These are phyloP conservation scores for Monosporascus cannonballus DNA, from an alignment of 2,329 filamentous ascomycete species.

Conservation along the genomic window DNA sequence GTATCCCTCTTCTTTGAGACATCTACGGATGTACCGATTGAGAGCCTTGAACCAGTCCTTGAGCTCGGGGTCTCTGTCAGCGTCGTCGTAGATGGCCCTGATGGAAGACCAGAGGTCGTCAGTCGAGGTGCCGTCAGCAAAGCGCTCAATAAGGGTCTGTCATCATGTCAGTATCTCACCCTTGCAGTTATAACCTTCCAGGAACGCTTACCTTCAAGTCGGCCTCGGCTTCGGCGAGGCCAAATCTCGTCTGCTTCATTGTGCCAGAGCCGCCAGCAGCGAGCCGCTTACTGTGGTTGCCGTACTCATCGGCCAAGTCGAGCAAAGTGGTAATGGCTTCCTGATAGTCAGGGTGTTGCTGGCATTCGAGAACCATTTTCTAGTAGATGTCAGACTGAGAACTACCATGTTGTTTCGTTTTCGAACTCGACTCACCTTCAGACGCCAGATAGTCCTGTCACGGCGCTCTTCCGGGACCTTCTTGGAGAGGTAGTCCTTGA, in stretches of 20 bases:
- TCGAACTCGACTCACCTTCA: slow-evolving; percentile 46
- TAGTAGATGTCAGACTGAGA: slow-evolving; percentile 33
- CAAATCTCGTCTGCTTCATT: slow-evolving; percentile 66
- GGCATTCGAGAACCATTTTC: slow-evolving; percentile 97
- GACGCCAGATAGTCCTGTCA: slow-evolving; percentile 82
- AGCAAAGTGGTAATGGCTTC: slow-evolving; percentile 86
- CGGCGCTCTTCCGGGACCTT: slow-evolving; percentile 92
- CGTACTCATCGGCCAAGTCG: slow-evolving; percentile 77
- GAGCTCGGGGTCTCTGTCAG: slow-evolving; percentile 79
- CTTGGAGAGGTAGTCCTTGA: slow-evolving; percentile 69
- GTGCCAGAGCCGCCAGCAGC: slow-evolving; percentile 59
- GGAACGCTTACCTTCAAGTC: slow-evolving; percentile 59
- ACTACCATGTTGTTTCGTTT: slow-evolving; percentile 57
- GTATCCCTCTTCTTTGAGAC: slow-evolving; percentile 83
- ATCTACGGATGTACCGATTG: slow-evolving; percentile 72
- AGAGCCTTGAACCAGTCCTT: slow-evolving; percentile 82
- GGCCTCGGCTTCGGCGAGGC: slow-evolving; percentile 65
- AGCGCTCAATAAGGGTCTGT: slow-evolving; percentile 84
- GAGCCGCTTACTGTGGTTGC: slow-evolving; percentile 62
- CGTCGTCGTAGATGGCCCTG: slow-evolving; percentile 78
- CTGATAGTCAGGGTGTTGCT: slow-evolving; percentile 90
- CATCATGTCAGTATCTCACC: slow-evolving; percentile 31
- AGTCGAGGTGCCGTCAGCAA: slow-evolving; percentile 87
- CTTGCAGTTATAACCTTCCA: background rate
- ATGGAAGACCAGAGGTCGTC: slow-evolving; percentile 83